Percentiles rank a stretch among this genome's conserved stretches.
Conservation (phyloP, 2,329 filamentous ascomycete genomes). For the Myriosclerotinia scirpicola region DNA sequence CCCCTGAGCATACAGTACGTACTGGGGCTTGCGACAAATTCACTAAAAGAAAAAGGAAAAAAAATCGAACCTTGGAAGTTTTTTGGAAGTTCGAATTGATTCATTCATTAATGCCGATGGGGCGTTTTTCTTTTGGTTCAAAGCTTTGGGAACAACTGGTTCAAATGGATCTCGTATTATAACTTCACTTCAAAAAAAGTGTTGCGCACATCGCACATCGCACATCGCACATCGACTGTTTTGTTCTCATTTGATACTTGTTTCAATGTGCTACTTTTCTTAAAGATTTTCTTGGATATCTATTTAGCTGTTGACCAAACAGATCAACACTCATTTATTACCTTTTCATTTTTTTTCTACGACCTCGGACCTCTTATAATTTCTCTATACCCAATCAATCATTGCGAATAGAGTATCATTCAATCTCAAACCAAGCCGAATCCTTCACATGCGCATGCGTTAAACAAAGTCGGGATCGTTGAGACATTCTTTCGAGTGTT, state of each 20-base stretch:
- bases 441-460: background rate
- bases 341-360: background rate
- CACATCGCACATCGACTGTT: background rate
- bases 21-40: conserved; percentile 1
- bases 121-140: background rate
- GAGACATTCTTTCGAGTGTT: conserved; percentile 32
- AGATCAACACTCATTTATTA: conserved; percentile 11
- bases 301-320: background rate
- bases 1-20: background rate
- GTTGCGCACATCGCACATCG: no score
- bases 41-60: background rate
- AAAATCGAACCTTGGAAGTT: no score
- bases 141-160: background rate
- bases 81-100: background rate
- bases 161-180: conserved; percentile 11
- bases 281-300: background rate
- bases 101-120: background rate
- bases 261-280: background rate
- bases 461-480: conserved; percentile 25
- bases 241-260: background rate
- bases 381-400: background rate
- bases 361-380: background rate
- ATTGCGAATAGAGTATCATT: conserved; percentile 2
- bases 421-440: conserved; percentile 8
- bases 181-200: background rate